Evolutionary conservation across 2,329 filamentous ascomycete species (phyloP), one percentile per base, ranked within the genome.

Genomic region (Fonsecaea erecta): DNA sequence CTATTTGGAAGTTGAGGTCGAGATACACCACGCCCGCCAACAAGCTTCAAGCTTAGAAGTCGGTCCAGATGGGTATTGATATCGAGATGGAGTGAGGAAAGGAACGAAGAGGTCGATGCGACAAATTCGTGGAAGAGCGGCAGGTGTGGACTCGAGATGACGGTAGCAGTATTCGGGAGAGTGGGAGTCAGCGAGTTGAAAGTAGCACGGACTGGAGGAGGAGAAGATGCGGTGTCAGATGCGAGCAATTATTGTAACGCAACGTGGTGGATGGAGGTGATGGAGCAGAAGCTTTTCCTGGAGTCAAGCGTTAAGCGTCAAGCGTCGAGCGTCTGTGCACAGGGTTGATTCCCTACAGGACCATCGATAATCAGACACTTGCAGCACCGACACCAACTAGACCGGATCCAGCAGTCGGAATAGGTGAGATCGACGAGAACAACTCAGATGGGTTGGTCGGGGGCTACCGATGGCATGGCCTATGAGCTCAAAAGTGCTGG

Each of bases 191-290:
- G 26, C 16, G 28, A 62, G 60, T 52, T 52, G 52, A 8, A 37
- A 40, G 57, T 40, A 35, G 32, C 34, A 52, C 43, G 46, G 11
- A 52, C 40, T 60, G 43, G 57, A 60, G 43, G 40, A 55, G 52
- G 40, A 55, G 52, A 52, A 52, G 52, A 48, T 62, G 60, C 60
- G 59, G 59, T 61, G 59, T 61, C 59, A 61, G 59, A 53, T 61
- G 51, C 51, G 57, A 60, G 57, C 59, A 61, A 61, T 40, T 32
- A 61, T 35, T 61, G 59, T 52, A 60, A 60, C 57, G 57, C 59
- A 61, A 61, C 52, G 57, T 60, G 57, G 57, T 37, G 43, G 57
- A 30, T 40, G 57, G 35, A 48, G 43, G 21, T 48, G 43, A 48
- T 48, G 43, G 43, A 48, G 43, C 43, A 48, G 18, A 48, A 24